Percentiles rank a stretch among this genome's conserved stretches.
Evolutionary conservation across 2,329 filamentous ascomycete species (phyloP).

Genomic region (Pseudogymnoascus sp.): DNA sequence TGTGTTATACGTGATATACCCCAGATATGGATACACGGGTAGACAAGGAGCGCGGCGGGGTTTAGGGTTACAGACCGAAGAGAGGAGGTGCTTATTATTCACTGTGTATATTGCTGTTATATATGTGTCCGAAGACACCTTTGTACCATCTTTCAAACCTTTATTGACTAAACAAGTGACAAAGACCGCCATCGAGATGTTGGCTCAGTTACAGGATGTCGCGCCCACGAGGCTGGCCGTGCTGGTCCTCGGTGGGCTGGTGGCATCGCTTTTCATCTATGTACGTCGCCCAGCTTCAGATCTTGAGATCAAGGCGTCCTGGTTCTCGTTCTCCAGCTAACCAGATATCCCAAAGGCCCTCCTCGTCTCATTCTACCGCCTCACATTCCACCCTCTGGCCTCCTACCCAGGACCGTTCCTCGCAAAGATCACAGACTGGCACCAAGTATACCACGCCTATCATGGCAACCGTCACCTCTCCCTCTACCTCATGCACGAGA

Average conservation of each 20-base stretch:
- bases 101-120: not conserved
- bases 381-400: slow-evolving; percentile 56
- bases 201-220: not conserved
- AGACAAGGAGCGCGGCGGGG: not conserved
- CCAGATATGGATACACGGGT: not conserved
- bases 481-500: slow-evolving; percentile 60
- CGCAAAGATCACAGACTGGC: slow-evolving; percentile 54
- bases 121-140: not conserved
- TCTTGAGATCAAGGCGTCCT: not conserved
- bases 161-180: not conserved
- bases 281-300: not conserved
- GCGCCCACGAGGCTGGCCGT: not conserved
- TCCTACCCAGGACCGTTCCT: slow-evolving; percentile 57
- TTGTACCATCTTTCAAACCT: not conserved
- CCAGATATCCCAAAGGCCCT: not conserved
- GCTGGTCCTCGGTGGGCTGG: not conserved
- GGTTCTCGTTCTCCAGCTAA: not conserved
- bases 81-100: not conserved
- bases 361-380: slow-evolving; percentile 38
- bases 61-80: not conserved
- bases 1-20: not conserved
- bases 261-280: not conserved
- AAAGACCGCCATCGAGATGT: not conserved
- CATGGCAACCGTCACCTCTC: slow-evolving; percentile 67
- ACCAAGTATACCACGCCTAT: slow-evolving; percentile 65